Conservation (phyloP, 2,329 filamentous ascomycete species). For the Aspergillus sp. region DNA sequence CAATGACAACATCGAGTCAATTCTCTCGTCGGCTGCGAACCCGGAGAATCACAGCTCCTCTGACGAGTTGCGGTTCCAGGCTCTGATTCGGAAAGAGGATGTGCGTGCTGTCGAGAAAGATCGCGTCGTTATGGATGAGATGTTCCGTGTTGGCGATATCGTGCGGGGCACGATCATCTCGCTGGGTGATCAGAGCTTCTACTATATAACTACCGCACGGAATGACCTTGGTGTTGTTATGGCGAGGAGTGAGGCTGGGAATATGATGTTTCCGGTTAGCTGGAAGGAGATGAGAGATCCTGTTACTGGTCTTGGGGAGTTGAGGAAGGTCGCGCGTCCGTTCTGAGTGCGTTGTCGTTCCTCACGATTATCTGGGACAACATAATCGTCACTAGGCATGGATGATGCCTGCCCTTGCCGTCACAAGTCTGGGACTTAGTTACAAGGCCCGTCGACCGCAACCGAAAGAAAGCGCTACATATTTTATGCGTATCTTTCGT, state of each 20-base stretch:
- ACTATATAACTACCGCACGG: slow-evolving; percentile 85
- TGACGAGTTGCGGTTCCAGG: slow-evolving; percentile 67
- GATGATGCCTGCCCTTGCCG: too few species aligned
- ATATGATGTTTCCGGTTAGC: slow-evolving; percentile 84
- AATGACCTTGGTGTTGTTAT: slow-evolving; percentile 93
- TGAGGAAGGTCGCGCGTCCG: slow-evolving; percentile 89
- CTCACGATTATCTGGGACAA: too few species aligned
- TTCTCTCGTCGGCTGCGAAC: slow-evolving; percentile 33
- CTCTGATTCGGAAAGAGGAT: slow-evolving; percentile 79
- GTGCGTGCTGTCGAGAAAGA: slow-evolving; percentile 95
- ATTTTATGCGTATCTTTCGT: too few species aligned
- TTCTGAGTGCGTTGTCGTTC: slow-evolving; percentile 48
- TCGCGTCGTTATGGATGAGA: slow-evolving; percentile 81
- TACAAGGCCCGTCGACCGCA: too few species aligned
- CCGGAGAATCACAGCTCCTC: slow-evolving; percentile 41
- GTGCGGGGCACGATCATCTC: slow-evolving; percentile 83
- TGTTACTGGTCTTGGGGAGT: slow-evolving; percentile 67
- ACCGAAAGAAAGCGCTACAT: too few species aligned
- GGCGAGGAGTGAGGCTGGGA: slow-evolving; percentile 79
- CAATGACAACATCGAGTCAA: slow-evolving; percentile 32
- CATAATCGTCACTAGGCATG: too few species aligned
- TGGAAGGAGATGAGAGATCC: slow-evolving; percentile 94
- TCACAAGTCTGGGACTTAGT: too few species aligned
- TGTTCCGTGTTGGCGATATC: slow-evolving; percentile 87
- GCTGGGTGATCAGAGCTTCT: slow-evolving; percentile 86